Evolutionary conservation across 140 eudicot species (phyloP).

Genomic region (Eryngium alpinum): DNA sequence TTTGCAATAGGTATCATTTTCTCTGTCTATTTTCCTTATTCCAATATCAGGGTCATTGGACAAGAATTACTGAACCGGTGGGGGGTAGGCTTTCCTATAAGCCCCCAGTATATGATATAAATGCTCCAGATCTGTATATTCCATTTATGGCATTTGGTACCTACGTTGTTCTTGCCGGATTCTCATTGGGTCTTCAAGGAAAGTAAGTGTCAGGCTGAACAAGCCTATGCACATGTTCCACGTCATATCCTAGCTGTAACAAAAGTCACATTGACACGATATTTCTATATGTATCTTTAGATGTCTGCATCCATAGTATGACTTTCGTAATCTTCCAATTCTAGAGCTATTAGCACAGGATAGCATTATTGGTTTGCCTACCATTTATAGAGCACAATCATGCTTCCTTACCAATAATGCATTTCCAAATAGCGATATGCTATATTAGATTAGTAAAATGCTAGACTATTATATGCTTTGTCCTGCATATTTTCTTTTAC

Average conservation of each 20-base stretch:
- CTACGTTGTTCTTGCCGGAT: conserved; percentile 63
- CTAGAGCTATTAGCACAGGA: not conserved
- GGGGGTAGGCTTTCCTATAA: conserved; percentile 80
- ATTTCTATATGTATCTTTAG: no score
- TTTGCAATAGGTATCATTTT: not conserved
- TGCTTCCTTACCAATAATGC: no score
- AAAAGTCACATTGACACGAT: no score
- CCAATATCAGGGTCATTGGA: conserved; percentile 62
- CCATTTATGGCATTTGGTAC: conserved; percentile 70
- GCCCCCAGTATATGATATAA: conserved; percentile 64
- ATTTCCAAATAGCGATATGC: no score
- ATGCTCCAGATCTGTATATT: conserved; percentile 67
- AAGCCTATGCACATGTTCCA: not conserved
- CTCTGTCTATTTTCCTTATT: not conserved
- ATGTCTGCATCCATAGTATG: no score
- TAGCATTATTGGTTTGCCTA: not conserved
- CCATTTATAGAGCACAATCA: no score
- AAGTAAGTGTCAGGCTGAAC: conserved; percentile 35
- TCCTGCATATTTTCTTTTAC: not conserved
- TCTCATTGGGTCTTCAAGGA: conserved; percentile 58
- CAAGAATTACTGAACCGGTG: conserved; percentile 70
- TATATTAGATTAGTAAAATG: not conserved
- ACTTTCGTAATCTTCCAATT: not conserved
- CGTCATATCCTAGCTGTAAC: not conserved
- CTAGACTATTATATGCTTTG: not conserved